Conservation (phyloP, 78 protist genomes). For the Polysphondylium violaceum region DNA sequence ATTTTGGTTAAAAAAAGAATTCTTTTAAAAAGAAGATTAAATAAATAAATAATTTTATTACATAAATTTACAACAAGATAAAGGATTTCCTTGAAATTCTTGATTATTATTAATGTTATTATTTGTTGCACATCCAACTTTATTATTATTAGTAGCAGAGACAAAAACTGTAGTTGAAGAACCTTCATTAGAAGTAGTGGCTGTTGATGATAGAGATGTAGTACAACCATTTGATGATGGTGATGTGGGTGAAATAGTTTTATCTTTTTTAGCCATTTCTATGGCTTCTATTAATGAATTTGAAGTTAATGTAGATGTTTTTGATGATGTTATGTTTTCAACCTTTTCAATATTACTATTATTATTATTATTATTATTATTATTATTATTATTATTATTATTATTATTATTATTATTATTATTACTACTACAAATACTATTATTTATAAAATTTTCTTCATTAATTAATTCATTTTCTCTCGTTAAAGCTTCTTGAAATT, state of each 20-base stretch:
- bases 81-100: slow-evolving; percentile 29
- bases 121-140: no score
- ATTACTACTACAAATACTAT: neutral
- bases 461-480: slow-evolving; percentile 28
- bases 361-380: neutral
- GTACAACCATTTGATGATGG: neutral
- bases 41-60: slow-evolving; percentile 17
- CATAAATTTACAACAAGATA: slow-evolving; percentile 70
- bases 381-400: neutral
- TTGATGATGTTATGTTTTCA: neutral
- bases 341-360: neutral
- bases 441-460: neutral
- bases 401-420: neutral
- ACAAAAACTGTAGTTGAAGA: no score
- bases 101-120: no score
- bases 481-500: slow-evolving; percentile 27
- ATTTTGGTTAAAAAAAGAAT: neutral
- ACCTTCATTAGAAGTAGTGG: neutral
- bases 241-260: slow-evolving; percentile 12
- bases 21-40: no score
- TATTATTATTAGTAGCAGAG: no score
- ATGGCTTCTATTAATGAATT: slow-evolving; percentile 35
- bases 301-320: slow-evolving; percentile 46
- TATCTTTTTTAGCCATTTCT: slow-evolving; percentile 48
- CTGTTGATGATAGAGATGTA: neutral